Base-by-base conservation (phyloP, 306 rosid genomes). In the Ochetophila trinervis region DNA sequence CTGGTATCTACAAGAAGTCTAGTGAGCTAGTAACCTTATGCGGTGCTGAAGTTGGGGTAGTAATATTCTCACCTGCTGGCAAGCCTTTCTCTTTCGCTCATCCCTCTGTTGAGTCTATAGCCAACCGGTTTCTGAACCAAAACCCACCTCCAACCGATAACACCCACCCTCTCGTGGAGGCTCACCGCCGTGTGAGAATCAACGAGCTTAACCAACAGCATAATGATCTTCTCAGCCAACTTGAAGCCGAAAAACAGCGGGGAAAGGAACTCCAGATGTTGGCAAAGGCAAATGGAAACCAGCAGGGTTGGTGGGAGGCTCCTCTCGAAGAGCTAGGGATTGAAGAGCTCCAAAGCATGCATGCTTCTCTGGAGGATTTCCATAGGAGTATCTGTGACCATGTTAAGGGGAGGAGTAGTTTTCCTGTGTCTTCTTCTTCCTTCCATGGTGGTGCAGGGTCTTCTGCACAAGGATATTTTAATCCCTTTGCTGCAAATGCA, bases 31-130 rank as follows among this genome's bases (percentile, higher is more conserved):
- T 50, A 0, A 74, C 80, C 3, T 27, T 77, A 0, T 74, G 78
- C 17, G 80, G 85, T 1, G 86, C 80, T 1, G 78, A 81, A 50
- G 66, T 81, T 1, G 80, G 66, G 0, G 59, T 81, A 0, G 62
- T 69, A 24, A 56, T 71, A 4, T 74, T 74, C n/a, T 77, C 86
- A 0, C 83, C 83, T 0, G 52, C 80, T 1, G 83, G 86, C 0
- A 77, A 77, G 22, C 77, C 86, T 0, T 81, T 69, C 36, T 70
- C 82, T 0, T 81, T 61, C n/a, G 74, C 65, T 0, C 65, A 66
- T 15, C 82, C 86, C 1, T 74, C 75, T 1, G 32, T 77, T 0
- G 78, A 81, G 4, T 6, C 57, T 1, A 58, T 77, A 7, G 32
- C 70, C 20, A 66, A 73, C 27, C 59, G 62, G 3, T 62, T 51